Evolutionary conservation across 768 basidiomycete species (phyloP), one percentile per base, ranked within the genome.

Genomic region (Termitomyces sp.): DNA sequence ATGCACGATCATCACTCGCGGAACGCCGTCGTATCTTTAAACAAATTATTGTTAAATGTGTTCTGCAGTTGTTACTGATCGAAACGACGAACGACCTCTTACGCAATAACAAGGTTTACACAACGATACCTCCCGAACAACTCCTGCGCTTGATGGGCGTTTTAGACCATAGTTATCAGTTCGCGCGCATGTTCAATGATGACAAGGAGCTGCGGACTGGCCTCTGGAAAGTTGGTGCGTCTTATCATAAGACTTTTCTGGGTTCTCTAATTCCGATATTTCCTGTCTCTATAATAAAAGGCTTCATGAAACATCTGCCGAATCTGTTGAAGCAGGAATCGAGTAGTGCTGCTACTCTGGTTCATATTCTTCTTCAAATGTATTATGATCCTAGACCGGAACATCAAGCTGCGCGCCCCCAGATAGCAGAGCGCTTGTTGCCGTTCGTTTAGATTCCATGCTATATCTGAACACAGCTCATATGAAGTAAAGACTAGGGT

Each of bases 1-100:
- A 82, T 64, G 69, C 76, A 10, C 81, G 82, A 63, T 76, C 83
- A n/a, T 84, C 87, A 6, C 74, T 86, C 48, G 79, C 76, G 56
- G 90, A 91, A 65, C 88, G 95, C 57, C 86, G 92, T 49, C 84
- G 88, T 47, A 85, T 92, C 59, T 99, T 99, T 86, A 92, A 94
- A 71, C 97, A 98, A 73, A 98, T 99, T 75, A 98, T 99, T 63
- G 95, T 98, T 66, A 98, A 98, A 89, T 99, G 97, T 73, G 97
- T 99, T 25, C 83, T 99, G 36, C 97, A 99, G 68, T 77, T 99
- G 25, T 81, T 98, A 57, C 83, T 99, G 42, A 98, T 99, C 65
- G 97, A 99, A 77, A 98, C 93, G 7, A 96, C 96, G 3, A 95
- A 94, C 69, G 97, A 98, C 66, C 80, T 99, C 29, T 82, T 99